Evolutionary conservation across 805 yeast species (phyloP), one percentile per base, ranked within the genome.

Genomic region (Brettanomyces naardenensis): DNA sequence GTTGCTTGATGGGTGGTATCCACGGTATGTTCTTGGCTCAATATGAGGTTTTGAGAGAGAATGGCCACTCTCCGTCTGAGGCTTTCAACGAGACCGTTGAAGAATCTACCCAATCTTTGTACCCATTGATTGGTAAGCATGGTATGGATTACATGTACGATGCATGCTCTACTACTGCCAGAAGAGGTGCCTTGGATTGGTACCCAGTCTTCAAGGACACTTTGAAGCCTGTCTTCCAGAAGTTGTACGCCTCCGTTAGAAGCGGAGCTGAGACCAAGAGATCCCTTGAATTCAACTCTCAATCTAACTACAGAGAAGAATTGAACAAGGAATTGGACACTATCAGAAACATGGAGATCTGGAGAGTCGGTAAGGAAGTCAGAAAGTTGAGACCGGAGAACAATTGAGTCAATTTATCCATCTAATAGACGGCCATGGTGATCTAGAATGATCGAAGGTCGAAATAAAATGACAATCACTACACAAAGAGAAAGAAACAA

Each of bases 101-200:
- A 78, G 98, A 92, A 76, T 98, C 98, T 52, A 92, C 98, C 50
- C 98, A 92, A 76, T 92, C 97, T 41, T 78, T 92, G 61, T 92
- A 92, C 85, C 98, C 98, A 71, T 81, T 92, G 76, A 69, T 92
- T 57, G 98, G 98, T 73, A 88, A 87, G 72, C 85, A 92, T 79
- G 98, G 98, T 75, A 92, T 92, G 98, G 98, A 92, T 73, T 92
- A 92, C 90, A 92, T 92, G 98, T 92, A 92, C 80, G 97, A 92
- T 65, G 98, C 98, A 59, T 92, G 98, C 74, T 92, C 98, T 54
- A 92, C 98, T 63, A 92, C 98, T 54, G 98, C 98, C 61, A 88
- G 97, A 80, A 87, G 98, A 76, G 98, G 98, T 79, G 98, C 98
- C 65, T 79, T 92, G 59, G 98, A 92, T 77, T 92, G 98, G 98